Conservation (phyloP, 1,284 basidiomycete species). For the Tetrapyrgos nigripes region DNA sequence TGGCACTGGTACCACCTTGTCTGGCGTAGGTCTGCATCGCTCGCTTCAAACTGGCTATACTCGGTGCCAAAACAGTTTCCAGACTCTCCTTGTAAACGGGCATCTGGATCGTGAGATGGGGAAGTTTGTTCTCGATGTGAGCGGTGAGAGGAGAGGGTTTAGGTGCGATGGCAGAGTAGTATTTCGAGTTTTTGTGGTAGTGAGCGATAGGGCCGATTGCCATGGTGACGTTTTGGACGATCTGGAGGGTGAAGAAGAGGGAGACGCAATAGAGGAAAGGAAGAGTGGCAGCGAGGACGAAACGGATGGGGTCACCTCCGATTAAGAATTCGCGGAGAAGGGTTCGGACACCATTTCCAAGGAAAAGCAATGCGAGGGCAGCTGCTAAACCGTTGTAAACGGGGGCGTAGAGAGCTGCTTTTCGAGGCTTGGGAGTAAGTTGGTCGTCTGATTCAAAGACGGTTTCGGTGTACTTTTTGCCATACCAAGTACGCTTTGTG, state of each 20-base stretch:
- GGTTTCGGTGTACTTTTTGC: slow-evolving; percentile 34
- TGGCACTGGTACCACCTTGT: slow-evolving; percentile 78
- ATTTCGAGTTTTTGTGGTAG: slow-evolving; percentile 73
- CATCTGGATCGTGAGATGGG: slow-evolving; percentile 83
- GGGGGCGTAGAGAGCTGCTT: slow-evolving; percentile 63
- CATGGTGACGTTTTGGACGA: slow-evolving; percentile 73
- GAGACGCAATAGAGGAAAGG: slow-evolving; percentile 79
- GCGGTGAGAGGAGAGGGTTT: slow-evolving; percentile 1
- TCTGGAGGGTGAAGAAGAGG: slow-evolving; percentile 72
- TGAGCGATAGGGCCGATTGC: slow-evolving; percentile 77
- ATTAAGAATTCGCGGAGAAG: slow-evolving; percentile 71
- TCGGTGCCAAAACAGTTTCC: slow-evolving; percentile 67
- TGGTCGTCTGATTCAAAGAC: not conserved
- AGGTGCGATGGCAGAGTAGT: slow-evolving; percentile 70
- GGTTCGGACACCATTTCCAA: slow-evolving; percentile 53
- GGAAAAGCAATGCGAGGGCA: slow-evolving; percentile 55
- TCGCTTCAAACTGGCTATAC: slow-evolving; percentile 79
- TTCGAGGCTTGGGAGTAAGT: slow-evolving; percentile 8
- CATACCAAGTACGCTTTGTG: slow-evolving; percentile 46
- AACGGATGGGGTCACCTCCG: slow-evolving; percentile 67
- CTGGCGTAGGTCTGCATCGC: slow-evolving; percentile 86
- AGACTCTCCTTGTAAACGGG: slow-evolving; percentile 84
- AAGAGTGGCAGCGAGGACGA: slow-evolving; percentile 63
- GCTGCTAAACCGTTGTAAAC: slow-evolving; percentile 80
- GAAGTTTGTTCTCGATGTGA: slow-evolving; percentile 55